Conservation (phyloP, 176 grass and related monocot species). For the Eragrostis curvula region DNA sequence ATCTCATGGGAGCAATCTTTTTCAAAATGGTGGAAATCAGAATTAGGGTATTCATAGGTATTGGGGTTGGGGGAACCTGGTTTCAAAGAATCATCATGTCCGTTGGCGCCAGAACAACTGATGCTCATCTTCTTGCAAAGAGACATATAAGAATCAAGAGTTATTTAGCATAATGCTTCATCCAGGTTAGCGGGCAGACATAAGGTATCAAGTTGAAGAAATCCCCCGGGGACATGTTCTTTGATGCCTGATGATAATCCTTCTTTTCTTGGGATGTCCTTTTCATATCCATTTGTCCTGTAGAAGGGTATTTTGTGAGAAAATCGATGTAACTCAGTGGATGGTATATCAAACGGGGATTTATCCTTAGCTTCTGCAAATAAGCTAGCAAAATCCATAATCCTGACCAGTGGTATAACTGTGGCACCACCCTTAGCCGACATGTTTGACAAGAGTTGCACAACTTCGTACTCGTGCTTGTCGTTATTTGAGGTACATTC, state of each 20-base stretch:
- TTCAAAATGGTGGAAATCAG: too few species aligned
- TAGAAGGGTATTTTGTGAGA: conserved; percentile 22
- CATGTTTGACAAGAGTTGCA: conserved; percentile 57
- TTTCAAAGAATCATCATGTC: too few species aligned
- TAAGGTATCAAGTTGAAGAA: neutral
- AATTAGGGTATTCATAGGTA: too few species aligned
- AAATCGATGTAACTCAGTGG: conserved; percentile 33
- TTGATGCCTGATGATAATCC: neutral
- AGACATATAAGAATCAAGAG: too few species aligned
- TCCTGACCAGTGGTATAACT: conserved; percentile 48
- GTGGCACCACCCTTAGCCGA: conserved; percentile 19
- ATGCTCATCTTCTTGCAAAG: too few species aligned
- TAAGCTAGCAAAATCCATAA: conserved; percentile 57
- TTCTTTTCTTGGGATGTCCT: conserved; percentile 19
- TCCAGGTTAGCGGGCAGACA: conserved; percentile 37
- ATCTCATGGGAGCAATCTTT: too few species aligned
- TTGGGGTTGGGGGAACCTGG: too few species aligned
- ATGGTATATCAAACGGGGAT: conserved; percentile 37
- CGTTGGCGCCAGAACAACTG: too few species aligned
- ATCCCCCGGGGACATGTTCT: neutral
- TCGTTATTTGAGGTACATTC: too few species aligned
- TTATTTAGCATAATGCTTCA: too few species aligned
- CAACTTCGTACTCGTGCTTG: conserved; percentile 55
- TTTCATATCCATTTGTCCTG: conserved; percentile 50
- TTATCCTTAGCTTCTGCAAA: conserved; percentile 37